phyloP scores from a whole-genome alignment of 768 basidiomycete genomes.

The Rhodotorula kratochvilovae region DNA sequence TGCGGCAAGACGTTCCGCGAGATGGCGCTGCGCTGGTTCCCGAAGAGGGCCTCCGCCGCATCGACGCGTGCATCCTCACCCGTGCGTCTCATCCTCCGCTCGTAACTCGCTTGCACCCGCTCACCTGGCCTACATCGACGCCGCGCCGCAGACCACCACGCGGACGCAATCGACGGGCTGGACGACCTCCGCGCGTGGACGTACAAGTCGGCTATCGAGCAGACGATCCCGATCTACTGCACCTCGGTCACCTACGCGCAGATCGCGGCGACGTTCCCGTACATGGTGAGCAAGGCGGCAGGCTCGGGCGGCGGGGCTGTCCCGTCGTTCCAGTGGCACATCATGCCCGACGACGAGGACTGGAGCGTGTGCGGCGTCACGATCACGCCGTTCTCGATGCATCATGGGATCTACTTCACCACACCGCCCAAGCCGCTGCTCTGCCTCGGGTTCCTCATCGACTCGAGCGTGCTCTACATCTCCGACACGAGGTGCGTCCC shows the following conservation, averaged over 20 bases:
- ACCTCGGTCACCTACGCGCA: constrained; percentile 61
- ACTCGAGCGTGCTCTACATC: constrained; percentile 66
- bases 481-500: constrained; percentile 20
- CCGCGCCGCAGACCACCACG: constrained; percentile 1
- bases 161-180: constrained; percentile 73
- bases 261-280: constrained; percentile 67
- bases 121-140: background rate
- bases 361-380: constrained; percentile 42
- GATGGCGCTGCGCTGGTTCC: constrained; percentile 36
- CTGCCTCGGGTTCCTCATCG: constrained; percentile 46
- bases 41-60: constrained; percentile 54
- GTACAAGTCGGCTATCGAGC: constrained; percentile 59
- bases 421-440: constrained; percentile 23
- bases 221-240: constrained; percentile 68
- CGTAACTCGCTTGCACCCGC: background rate
- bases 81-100: constrained; percentile 46
- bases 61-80: constrained; percentile 72
- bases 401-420: constrained; percentile 22
- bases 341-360: constrained; percentile 54
- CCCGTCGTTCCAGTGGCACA: constrained; percentile 75
- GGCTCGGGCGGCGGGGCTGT: constrained; percentile 60
- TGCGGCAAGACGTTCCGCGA: constrained; percentile 43
- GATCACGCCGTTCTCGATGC: constrained; percentile 40
- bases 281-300: constrained; percentile 68
- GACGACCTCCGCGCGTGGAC: constrained; percentile 87